Evolutionary conservation across 768 basidiomycete genomes (phyloP).

Genomic region (Plicaturopsis crispa): DNA sequence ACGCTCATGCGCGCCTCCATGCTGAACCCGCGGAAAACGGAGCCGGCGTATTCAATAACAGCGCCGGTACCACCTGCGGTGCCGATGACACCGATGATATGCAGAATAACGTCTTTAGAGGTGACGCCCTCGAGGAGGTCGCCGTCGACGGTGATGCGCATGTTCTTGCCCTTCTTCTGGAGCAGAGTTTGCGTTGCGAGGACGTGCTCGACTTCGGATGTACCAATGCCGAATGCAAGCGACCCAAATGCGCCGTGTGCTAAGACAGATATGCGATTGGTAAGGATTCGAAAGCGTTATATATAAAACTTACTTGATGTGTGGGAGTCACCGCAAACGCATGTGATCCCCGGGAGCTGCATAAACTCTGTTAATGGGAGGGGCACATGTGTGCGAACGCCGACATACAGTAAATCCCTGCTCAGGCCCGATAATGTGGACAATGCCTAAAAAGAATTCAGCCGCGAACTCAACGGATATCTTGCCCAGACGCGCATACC

Average conservation of each 20-base stretch:
- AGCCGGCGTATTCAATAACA: conserved; percentile 90
- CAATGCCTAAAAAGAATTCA: conserved; percentile 48
- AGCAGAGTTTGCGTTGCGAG: conserved; percentile 86
- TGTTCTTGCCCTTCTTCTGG: conserved; percentile 86
- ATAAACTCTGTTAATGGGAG: conserved; percentile 4
- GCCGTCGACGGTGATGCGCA: conserved; percentile 87
- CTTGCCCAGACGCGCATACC: conserved; percentile 33
- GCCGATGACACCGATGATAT: conserved; percentile 87
- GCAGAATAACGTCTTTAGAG: conserved; percentile 85
- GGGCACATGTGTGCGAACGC: not conserved
- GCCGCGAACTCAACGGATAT: not conserved
- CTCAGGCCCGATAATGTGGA: conserved; percentile 89
- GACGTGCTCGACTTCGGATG: conserved; percentile 91
- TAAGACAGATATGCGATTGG: no score
- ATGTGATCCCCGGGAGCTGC: conserved; percentile 70
- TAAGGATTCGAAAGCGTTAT: no score
- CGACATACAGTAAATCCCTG: conserved; percentile 80
- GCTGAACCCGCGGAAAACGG: conserved; percentile 73
- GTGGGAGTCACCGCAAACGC: conserved; percentile 91
- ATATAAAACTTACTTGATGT: conserved; percentile 65
- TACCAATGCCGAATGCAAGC: conserved; percentile 89
- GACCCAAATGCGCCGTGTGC: conserved; percentile 93
- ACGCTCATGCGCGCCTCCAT: conserved; percentile 91
- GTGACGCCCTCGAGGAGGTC: conserved; percentile 73
- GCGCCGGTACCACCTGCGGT: conserved; percentile 92